Percentiles rank a stretch among this genome's conserved stretches.
Conservation (phyloP, 2,329 filamentous ascomycete genomes). For the Neoarthrinium moseri region DNA sequence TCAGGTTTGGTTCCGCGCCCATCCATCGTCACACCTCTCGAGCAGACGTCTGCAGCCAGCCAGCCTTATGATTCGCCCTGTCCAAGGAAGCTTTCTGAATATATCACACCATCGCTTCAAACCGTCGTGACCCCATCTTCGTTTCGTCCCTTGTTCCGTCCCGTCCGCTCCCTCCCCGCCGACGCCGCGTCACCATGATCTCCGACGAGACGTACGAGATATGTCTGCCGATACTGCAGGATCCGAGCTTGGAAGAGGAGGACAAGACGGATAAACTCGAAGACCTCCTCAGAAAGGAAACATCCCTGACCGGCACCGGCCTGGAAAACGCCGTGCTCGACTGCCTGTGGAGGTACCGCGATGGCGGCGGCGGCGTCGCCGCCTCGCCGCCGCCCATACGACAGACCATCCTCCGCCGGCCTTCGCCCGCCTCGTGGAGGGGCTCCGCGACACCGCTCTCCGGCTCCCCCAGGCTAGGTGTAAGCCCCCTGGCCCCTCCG, state of each 20-base stretch:
- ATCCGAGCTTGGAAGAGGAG: constrained; percentile 82
- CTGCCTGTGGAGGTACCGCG: constrained; percentile 82
- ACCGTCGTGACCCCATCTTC: constrained; percentile 9
- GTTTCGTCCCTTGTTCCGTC: constrained; percentile 9
- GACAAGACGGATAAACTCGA: constrained; percentile 93
- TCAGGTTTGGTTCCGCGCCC: no score
- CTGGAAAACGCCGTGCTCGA: constrained; percentile 91
- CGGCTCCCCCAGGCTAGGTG: constrained; percentile 77
- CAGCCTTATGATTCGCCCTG: constrained; percentile 14
- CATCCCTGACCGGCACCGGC: constrained; percentile 69
- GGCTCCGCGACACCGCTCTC: constrained; percentile 75
- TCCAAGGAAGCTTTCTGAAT: constrained; percentile 12
- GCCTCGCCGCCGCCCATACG: constrained; percentile 82
- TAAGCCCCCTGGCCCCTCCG: constrained; percentile 80
- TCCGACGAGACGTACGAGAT: constrained; percentile 91
- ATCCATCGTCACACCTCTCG: no score
- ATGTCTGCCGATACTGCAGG: constrained; percentile 84
- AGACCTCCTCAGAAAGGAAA: constrained; percentile 78
- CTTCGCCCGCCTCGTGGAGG: constrained; percentile 94
- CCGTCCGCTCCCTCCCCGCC: constrained; percentile 14
- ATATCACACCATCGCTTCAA: constrained; percentile 12
- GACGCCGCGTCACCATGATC: constrained; percentile 63
- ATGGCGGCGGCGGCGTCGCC: constrained; percentile 59
- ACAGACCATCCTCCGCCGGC: constrained; percentile 84
- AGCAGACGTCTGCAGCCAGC: no score